Evolutionary conservation across 2,329 filamentous ascomycete species (phyloP).

Genomic region (Hirsutella rhossiliensis): DNA sequence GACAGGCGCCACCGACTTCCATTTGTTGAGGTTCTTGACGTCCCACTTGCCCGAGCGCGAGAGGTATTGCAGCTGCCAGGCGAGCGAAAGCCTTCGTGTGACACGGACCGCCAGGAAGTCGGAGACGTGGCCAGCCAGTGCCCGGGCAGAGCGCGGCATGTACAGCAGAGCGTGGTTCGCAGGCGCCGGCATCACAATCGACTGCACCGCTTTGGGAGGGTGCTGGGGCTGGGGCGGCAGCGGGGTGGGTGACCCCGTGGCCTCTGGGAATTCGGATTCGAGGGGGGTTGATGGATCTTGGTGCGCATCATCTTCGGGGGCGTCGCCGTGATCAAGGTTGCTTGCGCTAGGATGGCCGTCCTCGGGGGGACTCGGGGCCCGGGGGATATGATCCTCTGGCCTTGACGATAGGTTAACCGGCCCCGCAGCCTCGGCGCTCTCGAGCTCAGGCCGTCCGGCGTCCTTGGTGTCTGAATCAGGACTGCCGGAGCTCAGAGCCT

Average conservation of each 20-base stretch:
- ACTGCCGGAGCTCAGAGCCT: slow-evolving; percentile 17
- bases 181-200: slow-evolving; percentile 59
- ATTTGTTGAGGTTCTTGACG: slow-evolving; percentile 90
- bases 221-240: slow-evolving; percentile 35
- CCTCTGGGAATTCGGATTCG: slow-evolving; percentile 16
- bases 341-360: neutral
- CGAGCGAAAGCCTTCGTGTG: slow-evolving; percentile 65
- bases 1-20: slow-evolving; percentile 68
- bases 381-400: slow-evolving; percentile 18
- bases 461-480: slow-evolving; percentile 3
- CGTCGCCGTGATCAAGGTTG: slow-evolving; percentile 4
- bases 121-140: slow-evolving; percentile 68
- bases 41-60: slow-evolving; percentile 93
- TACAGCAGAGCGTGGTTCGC: slow-evolving; percentile 80
- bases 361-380: slow-evolving; percentile 5
- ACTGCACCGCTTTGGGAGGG: slow-evolving; percentile 48
- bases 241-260: slow-evolving; percentile 11
- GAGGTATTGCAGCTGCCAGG: slow-evolving; percentile 85
- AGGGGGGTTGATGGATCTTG: slow-evolving; percentile 35
- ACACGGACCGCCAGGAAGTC: slow-evolving; percentile 68
- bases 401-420: slow-evolving; percentile 27
- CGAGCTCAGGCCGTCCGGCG: neutral
- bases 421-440: slow-evolving; percentile 35
- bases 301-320: slow-evolving; percentile 21
- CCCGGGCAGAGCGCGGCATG: slow-evolving; percentile 60